Evolutionary conservation across 106 monocot genomes (phyloP).

Genomic region (Phalaenopsis aphrodite): DNA sequence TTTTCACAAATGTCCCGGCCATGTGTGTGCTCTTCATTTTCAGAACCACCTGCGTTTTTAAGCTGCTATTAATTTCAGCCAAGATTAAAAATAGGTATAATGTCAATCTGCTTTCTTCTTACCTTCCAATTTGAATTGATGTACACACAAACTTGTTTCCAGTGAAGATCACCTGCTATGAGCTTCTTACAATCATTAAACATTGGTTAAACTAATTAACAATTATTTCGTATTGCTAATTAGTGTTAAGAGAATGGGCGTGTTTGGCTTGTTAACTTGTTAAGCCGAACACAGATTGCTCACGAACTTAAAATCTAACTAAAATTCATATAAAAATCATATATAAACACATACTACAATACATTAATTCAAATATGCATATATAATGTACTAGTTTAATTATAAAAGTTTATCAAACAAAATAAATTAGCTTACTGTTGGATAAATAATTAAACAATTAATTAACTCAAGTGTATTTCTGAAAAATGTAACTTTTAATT

Average conservation of each 20-base stretch:
- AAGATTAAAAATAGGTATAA: background rate
- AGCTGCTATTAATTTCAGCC: background rate
- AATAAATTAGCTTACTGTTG: too few species aligned
- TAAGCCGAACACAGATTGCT: too few species aligned
- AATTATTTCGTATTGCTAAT: background rate
- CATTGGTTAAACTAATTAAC: background rate
- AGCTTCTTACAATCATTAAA: background rate
- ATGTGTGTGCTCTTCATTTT: slow-evolving; percentile 58
- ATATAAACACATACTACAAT: too few species aligned
- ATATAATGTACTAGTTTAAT: too few species aligned
- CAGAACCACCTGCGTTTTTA: slow-evolving; percentile 28
- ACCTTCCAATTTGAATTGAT: slow-evolving; percentile 44
- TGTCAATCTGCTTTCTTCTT: background rate
- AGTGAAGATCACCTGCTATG: slow-evolving; percentile 39
- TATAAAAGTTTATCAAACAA: too few species aligned
- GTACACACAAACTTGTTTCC: slow-evolving; percentile 44
- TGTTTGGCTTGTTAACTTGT: too few species aligned
- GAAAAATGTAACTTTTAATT: too few species aligned
- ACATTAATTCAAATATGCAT: too few species aligned
- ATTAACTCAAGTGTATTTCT: background rate
- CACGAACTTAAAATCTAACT: too few species aligned
- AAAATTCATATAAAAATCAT: too few species aligned
- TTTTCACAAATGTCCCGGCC: slow-evolving; percentile 52
- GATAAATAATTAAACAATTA: too few species aligned
- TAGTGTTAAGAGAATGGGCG: too few species aligned